Percentiles rank a stretch among this genome's conserved stretches.
phyloP scores from a whole-genome alignment of 495 filamentous ascomycete genomes.

The Penicillium macrosclerotiorum region DNA sequence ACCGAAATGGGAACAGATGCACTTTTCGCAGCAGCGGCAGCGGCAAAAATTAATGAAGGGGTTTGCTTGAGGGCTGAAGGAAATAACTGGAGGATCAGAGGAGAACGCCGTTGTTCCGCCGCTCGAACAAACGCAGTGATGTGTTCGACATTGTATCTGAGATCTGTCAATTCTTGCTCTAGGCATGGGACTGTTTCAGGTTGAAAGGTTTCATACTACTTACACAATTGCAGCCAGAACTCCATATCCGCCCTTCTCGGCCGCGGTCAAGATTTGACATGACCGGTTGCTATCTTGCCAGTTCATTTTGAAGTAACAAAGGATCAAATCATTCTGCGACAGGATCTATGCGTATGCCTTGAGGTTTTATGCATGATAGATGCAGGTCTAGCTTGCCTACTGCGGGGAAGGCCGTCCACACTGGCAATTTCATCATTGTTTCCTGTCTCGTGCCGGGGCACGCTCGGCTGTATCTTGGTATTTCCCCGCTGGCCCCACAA shows the following conservation, averaged over 20 bases:
- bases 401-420: too few species aligned
- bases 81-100: conserved; percentile 72
- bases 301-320: conserved; percentile 11
- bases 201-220: not conserved
- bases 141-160: conserved; percentile 68
- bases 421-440: too few species aligned
- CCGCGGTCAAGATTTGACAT: conserved; percentile 58
- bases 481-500: too few species aligned
- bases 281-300: conserved; percentile 51
- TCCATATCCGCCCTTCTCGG: conserved; percentile 59
- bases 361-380: too few species aligned
- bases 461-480: too few species aligned
- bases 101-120: conserved; percentile 62
- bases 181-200: too few species aligned
- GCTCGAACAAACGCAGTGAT: conserved; percentile 68
- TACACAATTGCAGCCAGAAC: conserved; percentile 58
- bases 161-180: too few species aligned
- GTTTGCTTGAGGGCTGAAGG: conserved; percentile 69
- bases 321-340: too few species aligned
- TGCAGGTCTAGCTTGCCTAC: too few species aligned
- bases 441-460: too few species aligned
- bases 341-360: too few species aligned
- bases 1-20: conserved; percentile 64
- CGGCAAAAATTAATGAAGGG: conserved; percentile 51
- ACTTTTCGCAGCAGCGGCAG: conserved; percentile 52